Evolutionary conservation across 345 rosid species (phyloP), one percentile per base, ranked within the genome.

Genomic region (Hypericum perforatum): DNA sequence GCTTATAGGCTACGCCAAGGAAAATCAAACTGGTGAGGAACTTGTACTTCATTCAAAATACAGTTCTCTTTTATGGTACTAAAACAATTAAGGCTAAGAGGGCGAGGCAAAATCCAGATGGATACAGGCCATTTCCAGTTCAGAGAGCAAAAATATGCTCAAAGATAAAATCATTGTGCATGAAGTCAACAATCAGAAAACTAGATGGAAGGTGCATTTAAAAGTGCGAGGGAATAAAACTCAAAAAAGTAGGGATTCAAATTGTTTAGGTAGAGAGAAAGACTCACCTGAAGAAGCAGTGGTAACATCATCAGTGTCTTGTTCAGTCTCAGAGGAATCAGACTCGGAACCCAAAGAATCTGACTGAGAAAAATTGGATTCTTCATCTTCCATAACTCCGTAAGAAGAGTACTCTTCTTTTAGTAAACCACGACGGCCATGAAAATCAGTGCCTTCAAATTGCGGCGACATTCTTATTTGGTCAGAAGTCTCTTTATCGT

Each of bases 261-360:
- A n/a, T 29, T 22, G 32, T 22, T 22, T 22, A 57, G 36, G 48
- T 42, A 16, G 11, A 14, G 53, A 3, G 53, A 59, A 61, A 16
- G 39, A 43, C 53, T 53, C 57, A 88, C 99, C 97, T 86, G 94
- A 78, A 45, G 67, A 66, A 41, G 71, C 63, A 70, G 69, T 70
- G 65, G 79, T 72, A 59, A 74, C 96, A 58, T 85, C 80, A 63
- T 78, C 86, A 47, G 82, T 71, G 66, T 86, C 90, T 49, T 79
- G 78, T 66, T 86, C 96, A 63, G 95, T 89, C 68, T 84, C 88
- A 37, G 95, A 86, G 46, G 94, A 82, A 67, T 82, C 95, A 68
- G 82, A 71, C 58, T 69, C 79, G 32, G 76, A 74, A 11, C 56
- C 75, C 0, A 78, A 66, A 58, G 69, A 64, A 45, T 63, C 74